These are phyloP conservation scores for Mucor lusitanicus DNA, from an alignment of 371 early-diverging fungal genomes.

Conservation along the genomic window DNA sequence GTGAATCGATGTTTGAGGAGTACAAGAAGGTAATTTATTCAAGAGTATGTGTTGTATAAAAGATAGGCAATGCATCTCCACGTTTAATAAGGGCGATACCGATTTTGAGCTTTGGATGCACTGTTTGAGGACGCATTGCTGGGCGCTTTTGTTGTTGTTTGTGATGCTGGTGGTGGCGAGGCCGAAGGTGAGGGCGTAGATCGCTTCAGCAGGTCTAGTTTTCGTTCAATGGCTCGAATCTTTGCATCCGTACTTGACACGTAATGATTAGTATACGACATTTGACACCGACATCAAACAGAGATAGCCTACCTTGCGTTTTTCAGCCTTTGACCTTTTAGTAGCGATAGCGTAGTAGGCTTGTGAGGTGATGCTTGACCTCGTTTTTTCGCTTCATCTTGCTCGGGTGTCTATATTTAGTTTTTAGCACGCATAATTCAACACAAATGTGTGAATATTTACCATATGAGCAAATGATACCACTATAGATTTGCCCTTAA, in stretches of 20 bases:
- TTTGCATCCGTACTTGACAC: constrained; percentile 57
- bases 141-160: not conserved
- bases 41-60: not conserved
- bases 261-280: not conserved
- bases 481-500: constrained; percentile 51
- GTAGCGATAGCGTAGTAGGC: constrained; percentile 36
- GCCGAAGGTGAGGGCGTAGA: not conserved
- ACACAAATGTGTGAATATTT: constrained; percentile 11
- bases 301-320: constrained; percentile 40
- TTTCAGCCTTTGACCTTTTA: constrained; percentile 45
- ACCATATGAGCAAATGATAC: constrained; percentile 66
- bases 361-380: constrained; percentile 21
- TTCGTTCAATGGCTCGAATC: constrained; percentile 64
- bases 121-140: not conserved
- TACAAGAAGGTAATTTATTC: not conserved
- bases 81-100: not conserved
- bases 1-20: not conserved
- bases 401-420: constrained; percentile 23
- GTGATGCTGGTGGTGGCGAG: not conserved
- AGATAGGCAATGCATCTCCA: not conserved
- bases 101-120: not conserved
- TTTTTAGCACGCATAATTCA: not conserved
- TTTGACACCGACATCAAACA: not conserved
- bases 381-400: constrained; percentile 26
- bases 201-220: constrained; percentile 28